A percentile compares a stretch with the other conserved stretches of the same genome.
Evolutionary conservation across 148 eudicot genomes (phyloP).

Genomic region (Rhododendron simsii): DNA sequence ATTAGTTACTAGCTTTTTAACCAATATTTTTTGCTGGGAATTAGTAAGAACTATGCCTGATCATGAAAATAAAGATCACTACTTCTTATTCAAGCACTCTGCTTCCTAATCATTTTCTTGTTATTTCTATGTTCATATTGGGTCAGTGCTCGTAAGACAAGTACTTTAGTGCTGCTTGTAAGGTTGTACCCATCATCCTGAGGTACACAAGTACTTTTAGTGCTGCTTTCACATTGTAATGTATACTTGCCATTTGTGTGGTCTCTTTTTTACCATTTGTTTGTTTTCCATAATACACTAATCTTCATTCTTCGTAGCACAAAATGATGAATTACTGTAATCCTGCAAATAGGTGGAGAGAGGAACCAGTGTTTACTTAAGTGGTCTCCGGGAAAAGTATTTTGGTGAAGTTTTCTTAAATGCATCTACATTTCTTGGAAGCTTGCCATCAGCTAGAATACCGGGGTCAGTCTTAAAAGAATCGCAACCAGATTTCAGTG

Average conservation of each 20-base stretch:
- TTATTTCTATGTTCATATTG: background rate
- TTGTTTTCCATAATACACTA: background rate
- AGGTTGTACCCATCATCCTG: background rate
- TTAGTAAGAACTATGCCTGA: background rate
- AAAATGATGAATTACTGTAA: conserved; percentile 3
- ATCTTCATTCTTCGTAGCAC: background rate
- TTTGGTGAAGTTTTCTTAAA: conserved; percentile 93
- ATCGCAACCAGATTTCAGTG: conserved; percentile 24
- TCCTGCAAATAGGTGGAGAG: conserved; percentile 71
- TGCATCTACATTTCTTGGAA: conserved; percentile 53
- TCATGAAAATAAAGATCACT: background rate
- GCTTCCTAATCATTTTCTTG: background rate
- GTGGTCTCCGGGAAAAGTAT: conserved; percentile 89
- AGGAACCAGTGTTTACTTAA: conserved; percentile 78
- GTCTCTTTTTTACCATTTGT: background rate
- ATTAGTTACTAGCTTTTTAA: background rate
- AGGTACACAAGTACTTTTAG: background rate
- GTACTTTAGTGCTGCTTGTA: background rate
- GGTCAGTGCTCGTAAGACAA: background rate
- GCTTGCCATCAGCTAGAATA: conserved; percentile 25
- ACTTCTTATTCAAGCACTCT: background rate
- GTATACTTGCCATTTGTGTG: background rate
- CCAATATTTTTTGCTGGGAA: background rate
- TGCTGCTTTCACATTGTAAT: background rate
- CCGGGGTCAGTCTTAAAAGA: conserved; percentile 27